Evolutionary conservation across 2,329 filamentous ascomycete genomes (phyloP).

Genomic region (Septoria petroselini): DNA sequence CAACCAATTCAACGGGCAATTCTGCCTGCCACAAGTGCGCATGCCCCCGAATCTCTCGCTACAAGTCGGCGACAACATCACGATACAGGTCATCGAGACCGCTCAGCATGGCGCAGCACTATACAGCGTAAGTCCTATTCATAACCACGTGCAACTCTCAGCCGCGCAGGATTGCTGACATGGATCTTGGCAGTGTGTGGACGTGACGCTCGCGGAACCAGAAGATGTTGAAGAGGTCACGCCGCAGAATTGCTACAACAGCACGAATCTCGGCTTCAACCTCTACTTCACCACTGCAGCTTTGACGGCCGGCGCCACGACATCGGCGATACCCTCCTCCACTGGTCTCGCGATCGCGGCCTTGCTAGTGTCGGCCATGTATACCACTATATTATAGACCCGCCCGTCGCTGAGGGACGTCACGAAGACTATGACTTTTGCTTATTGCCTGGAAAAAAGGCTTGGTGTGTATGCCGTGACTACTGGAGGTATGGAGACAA

Average conservation of each 20-base stretch:
- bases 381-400: conserved; percentile 11
- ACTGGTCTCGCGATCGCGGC: neutral
- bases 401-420: neutral
- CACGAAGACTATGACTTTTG: conserved; percentile 11
- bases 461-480: too few species aligned
- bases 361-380: conserved; percentile 3
- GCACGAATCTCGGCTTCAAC: conserved; percentile 69
- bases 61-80: conserved; percentile 81
- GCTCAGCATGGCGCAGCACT: conserved; percentile 80
- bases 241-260: conserved; percentile 84
- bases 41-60: conserved; percentile 67
- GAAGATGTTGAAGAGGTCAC: conserved; percentile 67
- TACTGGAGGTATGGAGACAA: too few species aligned
- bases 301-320: conserved; percentile 22
- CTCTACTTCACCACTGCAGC: conserved; percentile 64
- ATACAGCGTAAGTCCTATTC: conserved; percentile 63
- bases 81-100: conserved; percentile 81
- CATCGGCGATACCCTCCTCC: conserved; percentile 2
- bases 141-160: neutral
- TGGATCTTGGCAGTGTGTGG: conserved; percentile 66
- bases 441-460: too few species aligned
- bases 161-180: conserved; percentile 9
- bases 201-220: conserved; percentile 85
- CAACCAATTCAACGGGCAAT: conserved; percentile 72
- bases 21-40: conserved; percentile 87